Evolutionary conservation across 2,329 filamentous ascomycete genomes (phyloP), one percentile per base, ranked within the genome.

Genomic region (Clonostachys byssicola): DNA sequence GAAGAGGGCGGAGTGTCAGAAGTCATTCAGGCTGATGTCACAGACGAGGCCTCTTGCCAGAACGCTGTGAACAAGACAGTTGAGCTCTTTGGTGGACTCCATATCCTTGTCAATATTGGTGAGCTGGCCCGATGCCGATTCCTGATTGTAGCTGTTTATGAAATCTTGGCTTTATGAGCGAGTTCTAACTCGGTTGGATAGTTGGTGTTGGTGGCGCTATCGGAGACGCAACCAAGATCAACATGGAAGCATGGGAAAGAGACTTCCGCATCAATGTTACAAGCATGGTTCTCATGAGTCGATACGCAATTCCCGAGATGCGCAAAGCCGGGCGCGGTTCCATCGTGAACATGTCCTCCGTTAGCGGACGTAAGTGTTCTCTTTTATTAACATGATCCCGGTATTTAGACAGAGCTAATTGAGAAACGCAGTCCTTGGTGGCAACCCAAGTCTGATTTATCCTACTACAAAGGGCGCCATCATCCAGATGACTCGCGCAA

Each of bases 261-360:
- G 70, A 73, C 3, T 68, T 85, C 52, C 69, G 80, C 47, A 65
- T 52, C 40, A 54, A 52, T n/a, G 49, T 54, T n/a, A 50, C 50
- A 3, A 52, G 50, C 34, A 54, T 54, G 50, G 48, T 54, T 20
- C 40, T 51, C 10, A 51, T 54, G 52, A 46, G 47, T 33, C 50
- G 51, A 34, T 52, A 49, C 18, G 46, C 50, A 12, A 45, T 54
- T 34, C 52, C 52, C 5, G 48, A 43, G 5, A 54, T 54, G 56
- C 16, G 51, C 39, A 68, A 66, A 49, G 65, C 69, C 6, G 64
- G 64, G 5, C 63, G 67, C 48, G 74, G 75, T 12, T 68, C 61
- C 35, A 77, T 81, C 50, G 65, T 82, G 52, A 83, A 84, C 55
- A 79, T 84, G 67, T 74, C 74, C 8, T 75, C 68, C 46, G 79